Evolutionary conservation across 2,329 filamentous ascomycete species (phyloP), one percentile per base, ranked within the genome.

Genomic region (Trichoderma aggressivum): DNA sequence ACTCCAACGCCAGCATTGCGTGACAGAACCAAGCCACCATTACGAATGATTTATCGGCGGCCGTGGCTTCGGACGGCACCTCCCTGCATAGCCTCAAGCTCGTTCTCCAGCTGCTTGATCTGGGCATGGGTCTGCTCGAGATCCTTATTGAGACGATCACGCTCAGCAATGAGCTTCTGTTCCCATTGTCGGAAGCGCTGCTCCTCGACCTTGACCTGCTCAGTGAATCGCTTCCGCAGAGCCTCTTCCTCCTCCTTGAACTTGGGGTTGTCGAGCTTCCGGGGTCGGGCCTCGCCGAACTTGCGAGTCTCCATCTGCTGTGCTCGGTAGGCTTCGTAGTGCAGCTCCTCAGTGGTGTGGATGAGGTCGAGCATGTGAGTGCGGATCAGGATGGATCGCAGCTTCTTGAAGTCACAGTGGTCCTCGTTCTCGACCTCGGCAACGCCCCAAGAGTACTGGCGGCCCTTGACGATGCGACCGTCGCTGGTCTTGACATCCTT

Each of bases 361-460:
- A 99, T 99, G 75, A 99, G 92, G 82, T 99, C 96, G 79, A 99
- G 90, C 96, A 99, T 99, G 87, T 99, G 96, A 64, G 95, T 98
- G 83, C 96, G 94, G 86, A 99, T 98, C 76, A 99, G 88, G 79
- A 99, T 98, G 62, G 95, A 97, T 79, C 96, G 94, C 74, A 99
- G 92, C 88, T 99, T 99, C 92, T 99, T 99, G 89, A 99, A 99
- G 85, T 99, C 96, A 85, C 96, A 99, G 88, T 99, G 96, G 81
- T 99, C 96, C 86, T 99, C 96, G 81, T 99, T 99, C 89, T 99
- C 96, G 66, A 99, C 96, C 84, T 99, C 96, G 73, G 96, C 96
- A 78, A 99, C 96, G 88, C 96, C 96, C 96, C 96, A 99, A 70
- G 94, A 94, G 86, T 99, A 99, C 84, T 99, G 97, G 74, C 96